These are phyloP conservation scores for Citeromyces hawaiiensis DNA, from an alignment of 1,139 yeast genomes.

Conservation along the genomic window DNA sequence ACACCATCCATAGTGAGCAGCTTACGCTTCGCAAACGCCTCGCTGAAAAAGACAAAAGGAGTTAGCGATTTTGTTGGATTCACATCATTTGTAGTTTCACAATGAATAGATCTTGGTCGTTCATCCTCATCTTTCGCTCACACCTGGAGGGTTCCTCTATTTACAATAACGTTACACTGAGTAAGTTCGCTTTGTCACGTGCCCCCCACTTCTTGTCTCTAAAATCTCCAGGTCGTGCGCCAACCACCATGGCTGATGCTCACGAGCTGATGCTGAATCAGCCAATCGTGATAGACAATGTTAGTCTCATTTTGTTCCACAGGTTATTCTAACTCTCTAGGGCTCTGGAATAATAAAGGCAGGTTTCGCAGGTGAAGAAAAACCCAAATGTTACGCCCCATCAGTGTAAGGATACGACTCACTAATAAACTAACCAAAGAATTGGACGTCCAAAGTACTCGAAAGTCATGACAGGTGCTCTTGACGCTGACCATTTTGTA, in stretches of 20 bases:
- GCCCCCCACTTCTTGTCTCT: no score
- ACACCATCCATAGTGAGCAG: no score
- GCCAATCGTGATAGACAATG: constrained; percentile 82
- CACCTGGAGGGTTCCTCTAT: no score
- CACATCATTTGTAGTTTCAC: no score
- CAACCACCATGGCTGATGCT: background rate
- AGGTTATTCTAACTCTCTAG: constrained; percentile 9
- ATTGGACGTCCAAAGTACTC: constrained; percentile 79
- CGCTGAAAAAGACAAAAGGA: no score
- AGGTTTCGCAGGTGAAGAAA: constrained; percentile 89
- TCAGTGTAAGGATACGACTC: constrained; percentile 18
- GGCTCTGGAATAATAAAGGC: constrained; percentile 87
- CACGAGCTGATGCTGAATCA: constrained; percentile 35
- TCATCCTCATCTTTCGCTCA: no score
- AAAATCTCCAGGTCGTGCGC: no score
- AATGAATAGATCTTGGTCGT: no score
- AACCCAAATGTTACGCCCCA: constrained; percentile 46
- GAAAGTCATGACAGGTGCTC: constrained; percentile 75
- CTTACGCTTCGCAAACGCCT: no score
- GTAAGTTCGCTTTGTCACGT: no score
- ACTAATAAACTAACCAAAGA: constrained; percentile 17
- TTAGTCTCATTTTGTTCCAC: constrained; percentile 8
- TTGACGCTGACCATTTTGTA: constrained; percentile 48
- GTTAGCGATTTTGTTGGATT: no score
- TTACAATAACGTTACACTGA: no score